phyloP scores from a whole-genome alignment of 768 basidiomycete genomes.

The Rhizopogon vesiculosus region DNA sequence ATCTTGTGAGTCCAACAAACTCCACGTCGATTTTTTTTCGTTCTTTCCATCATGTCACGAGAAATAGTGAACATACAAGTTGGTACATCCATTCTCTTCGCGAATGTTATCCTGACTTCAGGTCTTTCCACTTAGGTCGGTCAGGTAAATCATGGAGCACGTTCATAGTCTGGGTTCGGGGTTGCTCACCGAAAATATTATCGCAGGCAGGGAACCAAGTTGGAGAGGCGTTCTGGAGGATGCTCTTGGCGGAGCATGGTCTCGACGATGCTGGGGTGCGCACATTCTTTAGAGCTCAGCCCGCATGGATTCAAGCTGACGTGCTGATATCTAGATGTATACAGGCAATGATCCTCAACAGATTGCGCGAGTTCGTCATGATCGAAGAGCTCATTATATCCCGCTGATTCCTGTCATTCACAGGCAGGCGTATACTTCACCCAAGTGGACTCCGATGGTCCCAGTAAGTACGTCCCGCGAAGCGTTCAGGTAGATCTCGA shows the following conservation, averaged over 20 bases:
- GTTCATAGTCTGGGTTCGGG: background rate
- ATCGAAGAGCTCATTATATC: background rate
- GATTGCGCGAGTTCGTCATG: conserved; percentile 57
- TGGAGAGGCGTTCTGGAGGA: conserved; percentile 86
- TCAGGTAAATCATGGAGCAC: conserved; percentile 41
- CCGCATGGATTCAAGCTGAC: conserved; percentile 11
- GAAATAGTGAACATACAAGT: conserved; percentile 86
- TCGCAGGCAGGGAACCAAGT: conserved; percentile 69
- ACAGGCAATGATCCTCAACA: conserved; percentile 70
- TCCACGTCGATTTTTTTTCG: conserved; percentile 11
- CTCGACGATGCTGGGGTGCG: conserved; percentile 65
- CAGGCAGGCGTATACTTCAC: conserved; percentile 83
- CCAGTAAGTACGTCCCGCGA: conserved; percentile 81
- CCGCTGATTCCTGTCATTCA: background rate
- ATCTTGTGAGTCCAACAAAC: background rate
- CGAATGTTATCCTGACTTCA: background rate
- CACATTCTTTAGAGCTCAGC: conserved; percentile 6
- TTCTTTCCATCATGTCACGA: conserved; percentile 48
- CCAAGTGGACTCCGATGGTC: conserved; percentile 50
- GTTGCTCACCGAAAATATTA: conserved; percentile 7
- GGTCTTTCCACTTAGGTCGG: conserved; percentile 45
- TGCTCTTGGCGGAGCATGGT: conserved; percentile 84
- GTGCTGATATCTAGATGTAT: conserved; percentile 45
- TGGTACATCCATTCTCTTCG: conserved; percentile 8
- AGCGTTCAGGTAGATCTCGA: conserved; percentile 91